Conservation (phyloP, 2,329 filamentous ascomycete species). For the Exserohilum turcica region DNA sequence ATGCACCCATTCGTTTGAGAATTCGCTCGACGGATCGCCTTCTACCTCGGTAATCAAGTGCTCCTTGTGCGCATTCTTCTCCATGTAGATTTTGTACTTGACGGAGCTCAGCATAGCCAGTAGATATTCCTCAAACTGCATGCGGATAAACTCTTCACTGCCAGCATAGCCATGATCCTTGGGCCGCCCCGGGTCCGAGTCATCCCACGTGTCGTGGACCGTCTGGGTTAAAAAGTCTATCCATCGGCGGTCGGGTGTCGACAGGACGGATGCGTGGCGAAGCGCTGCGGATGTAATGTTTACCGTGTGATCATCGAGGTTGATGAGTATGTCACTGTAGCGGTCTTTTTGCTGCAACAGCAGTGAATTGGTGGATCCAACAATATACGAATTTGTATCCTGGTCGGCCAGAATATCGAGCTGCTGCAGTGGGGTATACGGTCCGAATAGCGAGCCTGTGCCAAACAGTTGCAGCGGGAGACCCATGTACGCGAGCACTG, state of each 20-base stretch:
- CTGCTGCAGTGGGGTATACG: slow-evolving; percentile 95
- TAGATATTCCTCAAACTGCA: slow-evolving; percentile 97
- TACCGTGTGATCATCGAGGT: slow-evolving; percentile 87
- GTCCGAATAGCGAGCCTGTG: slow-evolving; percentile 93
- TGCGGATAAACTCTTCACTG: slow-evolving; percentile 94
- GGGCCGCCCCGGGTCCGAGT: slow-evolving; percentile 82
- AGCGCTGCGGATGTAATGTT: slow-evolving; percentile 82
- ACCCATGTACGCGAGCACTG: slow-evolving; percentile 89
- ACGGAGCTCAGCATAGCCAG: slow-evolving; percentile 84
- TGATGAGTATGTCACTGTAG: slow-evolving; percentile 95
- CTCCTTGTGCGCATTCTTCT: slow-evolving; percentile 57
- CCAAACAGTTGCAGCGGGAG: slow-evolving; percentile 93
- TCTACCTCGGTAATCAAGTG: slow-evolving; percentile 69
- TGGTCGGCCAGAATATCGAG: slow-evolving; percentile 91
- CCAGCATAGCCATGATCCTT: slow-evolving; percentile 94
- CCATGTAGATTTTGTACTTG: slow-evolving; percentile 73
- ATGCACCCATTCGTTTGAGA: slow-evolving; percentile 82
- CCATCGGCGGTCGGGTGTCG: slow-evolving; percentile 88
- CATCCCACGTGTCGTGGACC: slow-evolving; percentile 96
- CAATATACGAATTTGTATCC: slow-evolving; percentile 94
- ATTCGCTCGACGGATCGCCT: slow-evolving; percentile 84
- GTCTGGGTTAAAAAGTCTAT: slow-evolving; percentile 94
- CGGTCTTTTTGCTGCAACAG: slow-evolving; percentile 92
- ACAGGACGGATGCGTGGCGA: slow-evolving; percentile 74
- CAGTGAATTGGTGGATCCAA: slow-evolving; percentile 94